These are phyloP conservation scores for Clitoria ternatea DNA, from an alignment of 306 rosid species.

Conservation along the genomic window DNA sequence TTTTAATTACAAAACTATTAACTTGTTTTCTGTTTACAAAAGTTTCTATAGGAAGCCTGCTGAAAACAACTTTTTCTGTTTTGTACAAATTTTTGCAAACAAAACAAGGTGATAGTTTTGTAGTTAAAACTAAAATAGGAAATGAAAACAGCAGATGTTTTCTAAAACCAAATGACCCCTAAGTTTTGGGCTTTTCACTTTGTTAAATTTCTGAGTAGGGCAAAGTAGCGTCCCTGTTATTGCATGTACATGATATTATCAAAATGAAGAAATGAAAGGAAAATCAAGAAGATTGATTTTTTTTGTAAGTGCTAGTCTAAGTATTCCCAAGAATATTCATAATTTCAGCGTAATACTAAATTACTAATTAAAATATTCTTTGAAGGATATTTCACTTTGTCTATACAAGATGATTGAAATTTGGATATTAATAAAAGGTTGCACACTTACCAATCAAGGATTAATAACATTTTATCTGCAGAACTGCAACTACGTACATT, in stretches of 20 bases:
- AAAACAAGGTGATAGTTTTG: too few relatives aligned
- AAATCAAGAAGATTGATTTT: background rate
- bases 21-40: too few relatives aligned
- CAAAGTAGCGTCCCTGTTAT: background rate
- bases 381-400: background rate
- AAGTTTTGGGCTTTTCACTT: background rate
- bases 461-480: background rate
- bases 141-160: too few relatives aligned
- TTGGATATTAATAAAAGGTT: background rate
- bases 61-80: too few relatives aligned
- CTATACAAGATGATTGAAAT: background rate
- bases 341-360: background rate
- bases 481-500: background rate
- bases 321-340: background rate
- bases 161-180: too few relatives aligned
- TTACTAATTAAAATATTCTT: background rate
- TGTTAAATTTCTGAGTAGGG: background rate
- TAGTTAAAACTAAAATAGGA: too few relatives aligned
- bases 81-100: too few relatives aligned
- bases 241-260: background rate
- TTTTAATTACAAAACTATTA: too few relatives aligned
- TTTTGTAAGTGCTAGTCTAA: background rate
- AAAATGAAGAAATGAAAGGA: constrained; percentile 1
- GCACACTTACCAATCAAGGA: background rate
- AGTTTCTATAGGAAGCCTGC: too few relatives aligned